Conservation (phyloP, 2,329 filamentous ascomycete genomes). For the Colletotrichum falcatum region DNA sequence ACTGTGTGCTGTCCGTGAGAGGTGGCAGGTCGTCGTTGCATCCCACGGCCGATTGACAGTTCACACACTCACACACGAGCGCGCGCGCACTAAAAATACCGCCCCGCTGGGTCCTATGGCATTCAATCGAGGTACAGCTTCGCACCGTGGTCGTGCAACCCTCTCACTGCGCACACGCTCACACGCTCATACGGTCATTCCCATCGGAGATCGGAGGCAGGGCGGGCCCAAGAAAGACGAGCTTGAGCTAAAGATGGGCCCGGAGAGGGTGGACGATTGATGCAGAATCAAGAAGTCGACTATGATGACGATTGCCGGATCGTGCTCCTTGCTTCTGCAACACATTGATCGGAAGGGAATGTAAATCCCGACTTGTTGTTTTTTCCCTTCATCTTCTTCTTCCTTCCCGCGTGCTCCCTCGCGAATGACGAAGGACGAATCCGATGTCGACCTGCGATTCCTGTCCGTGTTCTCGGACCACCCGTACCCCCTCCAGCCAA, state of each 20-base stretch:
- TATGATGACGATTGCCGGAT: background rate
- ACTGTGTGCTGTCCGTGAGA: background rate
- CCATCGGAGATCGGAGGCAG: background rate
- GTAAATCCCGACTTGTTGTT: too few relatives aligned
- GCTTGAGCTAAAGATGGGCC: background rate
- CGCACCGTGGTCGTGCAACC: background rate
- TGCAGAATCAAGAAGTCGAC: background rate
- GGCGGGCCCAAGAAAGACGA: background rate
- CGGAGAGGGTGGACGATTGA: background rate
- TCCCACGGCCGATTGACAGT: background rate
- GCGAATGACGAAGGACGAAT: background rate
- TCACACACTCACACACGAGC: background rate
- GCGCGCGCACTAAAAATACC: background rate
- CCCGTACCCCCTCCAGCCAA: background rate
- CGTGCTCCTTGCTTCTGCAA: background rate
- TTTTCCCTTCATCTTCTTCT: too few relatives aligned
- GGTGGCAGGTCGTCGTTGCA: background rate
- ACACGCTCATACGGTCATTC: background rate
- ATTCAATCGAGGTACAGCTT: background rate
- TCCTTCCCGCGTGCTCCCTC: background rate
- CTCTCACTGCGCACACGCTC: background rate
- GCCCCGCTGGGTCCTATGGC: background rate
- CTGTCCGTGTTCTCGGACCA: background rate
- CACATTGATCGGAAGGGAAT: background rate
- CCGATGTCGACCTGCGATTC: background rate